phyloP scores from a whole-genome alignment of 73 alveolate species.

The Paraurostyla sp. region DNA sequence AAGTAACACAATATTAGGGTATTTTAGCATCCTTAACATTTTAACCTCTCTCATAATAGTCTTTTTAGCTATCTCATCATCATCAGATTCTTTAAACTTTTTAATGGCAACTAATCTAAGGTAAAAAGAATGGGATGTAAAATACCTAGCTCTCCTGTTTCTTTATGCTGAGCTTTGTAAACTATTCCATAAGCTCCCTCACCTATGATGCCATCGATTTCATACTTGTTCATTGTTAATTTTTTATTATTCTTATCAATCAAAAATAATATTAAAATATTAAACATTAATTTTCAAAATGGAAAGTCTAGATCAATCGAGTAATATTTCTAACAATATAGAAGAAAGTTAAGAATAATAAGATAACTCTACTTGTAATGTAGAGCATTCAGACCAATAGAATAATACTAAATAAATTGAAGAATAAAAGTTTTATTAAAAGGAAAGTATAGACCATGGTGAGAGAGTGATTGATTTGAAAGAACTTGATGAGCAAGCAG shows the following conservation, averaged over 20 bases:
- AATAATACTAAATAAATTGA: no score
- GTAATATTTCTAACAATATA: no score
- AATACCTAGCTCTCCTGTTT: slow-evolving; percentile 83
- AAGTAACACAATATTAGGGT: slow-evolving; percentile 62
- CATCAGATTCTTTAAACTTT: slow-evolving; percentile 65
- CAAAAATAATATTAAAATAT: neutral
- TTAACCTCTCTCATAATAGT: slow-evolving; percentile 67
- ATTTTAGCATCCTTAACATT: slow-evolving; percentile 42
- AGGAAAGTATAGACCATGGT: no score
- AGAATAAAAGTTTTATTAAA: no score
- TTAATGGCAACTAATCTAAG: slow-evolving; percentile 75
- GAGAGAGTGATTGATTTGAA: slow-evolving; percentile 3
- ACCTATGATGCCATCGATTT: slow-evolving; percentile 86
- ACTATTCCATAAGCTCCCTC: slow-evolving; percentile 95
- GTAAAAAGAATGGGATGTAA: no score
- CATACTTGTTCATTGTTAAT: slow-evolving; percentile 87
- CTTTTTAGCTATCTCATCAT: slow-evolving; percentile 52
- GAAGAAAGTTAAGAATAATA: no score
- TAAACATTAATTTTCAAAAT: neutral
- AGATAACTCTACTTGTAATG: no score
- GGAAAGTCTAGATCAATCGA: no score
- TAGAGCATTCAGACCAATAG: no score
- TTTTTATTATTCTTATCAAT: no score
- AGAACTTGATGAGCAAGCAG: slow-evolving; percentile 26
- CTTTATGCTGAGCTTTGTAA: slow-evolving; percentile 85